A percentile compares a stretch with the other conserved stretches of the same genome.
Conservation (phyloP, 352 stramenopile genomes). For the Phytopythium litorale region DNA sequence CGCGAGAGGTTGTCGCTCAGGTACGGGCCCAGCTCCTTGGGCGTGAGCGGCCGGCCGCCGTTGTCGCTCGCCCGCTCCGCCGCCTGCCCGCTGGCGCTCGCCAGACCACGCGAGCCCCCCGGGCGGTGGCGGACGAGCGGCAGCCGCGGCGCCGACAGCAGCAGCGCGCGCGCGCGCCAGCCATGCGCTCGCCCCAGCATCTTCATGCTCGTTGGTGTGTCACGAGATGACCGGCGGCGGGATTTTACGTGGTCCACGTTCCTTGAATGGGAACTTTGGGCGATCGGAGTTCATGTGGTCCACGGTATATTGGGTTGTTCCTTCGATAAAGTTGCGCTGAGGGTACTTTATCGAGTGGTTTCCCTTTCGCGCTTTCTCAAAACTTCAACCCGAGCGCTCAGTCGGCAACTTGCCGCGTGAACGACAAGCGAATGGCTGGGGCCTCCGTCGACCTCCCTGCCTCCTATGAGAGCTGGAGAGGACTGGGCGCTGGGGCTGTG, state of each 20-base stretch:
- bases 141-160: not conserved
- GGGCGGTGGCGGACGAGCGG: not conserved
- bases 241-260: not conserved
- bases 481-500: not conserved
- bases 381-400: not conserved
- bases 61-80: constrained; percentile 9
- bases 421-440: not conserved
- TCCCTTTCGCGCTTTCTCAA: not conserved
- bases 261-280: not conserved
- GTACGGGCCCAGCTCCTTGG: constrained; percentile 52
- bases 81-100: not conserved
- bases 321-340: no score
- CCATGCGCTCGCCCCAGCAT: constrained; percentile 2
- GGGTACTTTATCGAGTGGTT: not conserved
- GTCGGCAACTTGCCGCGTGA: not conserved
- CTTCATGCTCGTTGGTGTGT: not conserved
- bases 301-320: no score
- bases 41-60: constrained; percentile 28
- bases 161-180: constrained; percentile 5
- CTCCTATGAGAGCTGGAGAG: not conserved
- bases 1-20: constrained; percentile 53
- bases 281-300: no score
- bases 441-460: no score
- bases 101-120: not conserved
- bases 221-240: no score